Evolutionary conservation across 768 basidiomycete species (phyloP), one percentile per base, ranked within the genome.

Genomic region (Suillus cothurnatus): DNA sequence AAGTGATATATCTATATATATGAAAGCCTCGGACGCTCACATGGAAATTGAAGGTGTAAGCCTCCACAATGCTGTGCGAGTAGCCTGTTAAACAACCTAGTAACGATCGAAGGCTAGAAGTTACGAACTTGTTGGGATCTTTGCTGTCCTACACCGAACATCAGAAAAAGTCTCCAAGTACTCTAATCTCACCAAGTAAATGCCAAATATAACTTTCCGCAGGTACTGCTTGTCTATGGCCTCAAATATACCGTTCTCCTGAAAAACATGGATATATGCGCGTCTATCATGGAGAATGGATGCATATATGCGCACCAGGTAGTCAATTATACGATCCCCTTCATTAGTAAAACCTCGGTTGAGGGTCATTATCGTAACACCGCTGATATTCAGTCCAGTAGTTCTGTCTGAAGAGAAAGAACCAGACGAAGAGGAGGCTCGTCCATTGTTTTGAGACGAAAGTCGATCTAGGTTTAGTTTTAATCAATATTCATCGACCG

Each of bases 161-260:
- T 45, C 21, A 56, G 60, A 49, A 34, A 36, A 32, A 49, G 47
- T 61, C 9, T 63, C 39, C 28, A n/a, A 17, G 17, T 5, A 53
- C 57, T 14, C 55, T 62, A 31, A 39, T 77, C 85, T 65, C 63
- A 94, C 94, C 65, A 95, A 78, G 72, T 93, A 95, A 61, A 95
- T 85, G 7, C 89, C 93, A 69, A 95, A 93, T 61, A 94, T 89
- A 74, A 94, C 93, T 70, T 90, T 92, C 57, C 86, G 87, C 55
- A 96, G 84, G 76, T 94, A 96, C 68, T 88, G 89, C 71, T 90
- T 93, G 72, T 93, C 85, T 39, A 96, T 78, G 0, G 94, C 94
- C 66, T 95, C 91, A 68, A 92, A 94, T 50, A 95, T 93, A 0
- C 94, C 94, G 64, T 86, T 80, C 77, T 96, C 94, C 94, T 95